phyloP scores from a whole-genome alignment of 345 rosid species.

The Eucalyptus cloeziana region DNA sequence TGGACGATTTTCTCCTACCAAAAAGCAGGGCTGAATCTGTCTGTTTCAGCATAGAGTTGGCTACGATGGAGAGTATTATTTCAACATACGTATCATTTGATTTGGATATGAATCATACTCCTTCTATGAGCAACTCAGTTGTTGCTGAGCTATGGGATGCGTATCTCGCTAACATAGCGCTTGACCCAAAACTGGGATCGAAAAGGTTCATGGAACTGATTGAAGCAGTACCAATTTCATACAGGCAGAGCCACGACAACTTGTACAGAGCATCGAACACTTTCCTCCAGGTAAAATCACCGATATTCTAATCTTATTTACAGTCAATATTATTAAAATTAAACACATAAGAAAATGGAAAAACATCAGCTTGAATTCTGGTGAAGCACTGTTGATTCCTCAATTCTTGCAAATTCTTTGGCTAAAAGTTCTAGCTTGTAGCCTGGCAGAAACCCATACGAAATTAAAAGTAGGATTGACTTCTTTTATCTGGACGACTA shows the following conservation, averaged over 20 bases:
- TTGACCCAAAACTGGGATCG: conserved; percentile 28
- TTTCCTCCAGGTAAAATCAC: conserved; percentile 40
- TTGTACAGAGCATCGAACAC: conserved; percentile 51
- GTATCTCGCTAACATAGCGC: conserved; percentile 29
- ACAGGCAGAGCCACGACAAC: conserved; percentile 53
- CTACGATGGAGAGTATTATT: conserved; percentile 43
- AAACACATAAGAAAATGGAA: background rate
- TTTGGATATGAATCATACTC: conserved; percentile 14
- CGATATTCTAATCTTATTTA: background rate
- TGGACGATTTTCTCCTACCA: conserved; percentile 47
- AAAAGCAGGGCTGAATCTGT: conserved; percentile 3
- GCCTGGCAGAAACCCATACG: background rate
- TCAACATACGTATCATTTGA: conserved; percentile 25
- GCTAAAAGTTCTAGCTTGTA: background rate
- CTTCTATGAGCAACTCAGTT: conserved; percentile 20
- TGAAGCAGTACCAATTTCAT: conserved; percentile 46
- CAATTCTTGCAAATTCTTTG: background rate
- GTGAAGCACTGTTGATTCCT: background rate
- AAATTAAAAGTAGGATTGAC: background rate
- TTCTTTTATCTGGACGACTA: background rate
- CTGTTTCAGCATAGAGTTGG: conserved; percentile 36
- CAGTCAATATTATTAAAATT: background rate
- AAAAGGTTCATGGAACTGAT: conserved; percentile 39
- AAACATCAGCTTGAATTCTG: background rate
- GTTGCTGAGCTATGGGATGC: conserved; percentile 60